Conservation (phyloP, 2,329 filamentous ascomycete genomes). For the Monilinia vaccinii-corymbosi region DNA sequence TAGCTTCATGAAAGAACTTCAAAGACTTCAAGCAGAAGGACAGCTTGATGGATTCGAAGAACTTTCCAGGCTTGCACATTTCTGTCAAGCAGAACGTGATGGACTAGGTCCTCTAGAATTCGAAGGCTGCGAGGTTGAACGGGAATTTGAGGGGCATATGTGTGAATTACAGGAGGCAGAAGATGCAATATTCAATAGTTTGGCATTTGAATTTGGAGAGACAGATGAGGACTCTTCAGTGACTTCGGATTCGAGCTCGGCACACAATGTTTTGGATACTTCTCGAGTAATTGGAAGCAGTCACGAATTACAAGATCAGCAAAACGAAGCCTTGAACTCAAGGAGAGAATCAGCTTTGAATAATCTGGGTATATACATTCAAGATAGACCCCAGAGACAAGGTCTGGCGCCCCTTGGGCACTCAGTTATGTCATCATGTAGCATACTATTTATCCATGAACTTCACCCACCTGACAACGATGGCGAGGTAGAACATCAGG, state of each 20-base stretch:
- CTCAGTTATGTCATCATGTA: background rate
- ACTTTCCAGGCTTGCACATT: constrained; percentile 10
- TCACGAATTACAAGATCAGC: background rate
- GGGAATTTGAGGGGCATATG: constrained; percentile 15
- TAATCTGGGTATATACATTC: background rate
- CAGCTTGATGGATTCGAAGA: constrained; percentile 11
- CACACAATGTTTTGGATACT: background rate
- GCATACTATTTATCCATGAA: background rate
- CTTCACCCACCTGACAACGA: background rate
- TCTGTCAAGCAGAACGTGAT: constrained; percentile 22
- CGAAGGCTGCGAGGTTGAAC: constrained; percentile 18
- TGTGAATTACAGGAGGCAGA: constrained; percentile 19
- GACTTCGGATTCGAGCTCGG: background rate
- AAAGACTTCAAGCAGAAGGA: constrained; percentile 15
- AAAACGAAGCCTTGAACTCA: background rate
- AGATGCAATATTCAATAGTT: constrained; percentile 12
- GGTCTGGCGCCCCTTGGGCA: background rate
- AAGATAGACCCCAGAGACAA: background rate
- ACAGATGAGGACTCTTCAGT: constrained; percentile 8
- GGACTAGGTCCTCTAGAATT: constrained; percentile 19
- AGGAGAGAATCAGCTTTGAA: background rate
- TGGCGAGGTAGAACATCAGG: background rate
- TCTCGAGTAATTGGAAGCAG: background rate
- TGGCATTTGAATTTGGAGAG: constrained; percentile 15
- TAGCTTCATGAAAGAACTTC: constrained; percentile 22